Evolutionary conservation across 805 yeast species (phyloP).

Genomic region (Pichia phayaonensis): DNA sequence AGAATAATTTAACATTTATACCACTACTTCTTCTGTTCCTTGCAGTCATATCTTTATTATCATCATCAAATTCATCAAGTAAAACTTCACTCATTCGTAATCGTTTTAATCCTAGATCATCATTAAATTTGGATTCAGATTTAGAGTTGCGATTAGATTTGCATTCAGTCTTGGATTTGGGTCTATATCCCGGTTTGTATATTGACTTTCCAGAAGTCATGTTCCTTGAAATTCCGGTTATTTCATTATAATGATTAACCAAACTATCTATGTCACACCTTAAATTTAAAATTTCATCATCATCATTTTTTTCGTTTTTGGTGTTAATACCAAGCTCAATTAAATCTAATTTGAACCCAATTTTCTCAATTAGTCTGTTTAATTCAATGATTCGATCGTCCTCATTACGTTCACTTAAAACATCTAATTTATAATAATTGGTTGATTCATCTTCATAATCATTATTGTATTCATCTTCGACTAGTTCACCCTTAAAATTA

Average conservation of each 20-base stretch:
- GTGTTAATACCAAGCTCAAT: conserved; percentile 14
- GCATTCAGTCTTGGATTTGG: neutral
- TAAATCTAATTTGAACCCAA: conserved; percentile 16
- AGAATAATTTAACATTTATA: conserved; percentile 22
- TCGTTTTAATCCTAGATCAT: neutral
- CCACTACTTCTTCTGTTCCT: conserved; percentile 25
- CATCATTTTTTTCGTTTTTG: conserved; percentile 9
- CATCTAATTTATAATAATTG: conserved; percentile 6
- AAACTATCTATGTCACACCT: conserved; percentile 10
- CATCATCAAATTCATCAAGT: conserved; percentile 1
- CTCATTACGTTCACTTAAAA: conserved; percentile 18
- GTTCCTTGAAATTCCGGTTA: neutral
- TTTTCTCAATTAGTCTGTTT: conserved; percentile 12
- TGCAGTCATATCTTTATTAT: neutral
- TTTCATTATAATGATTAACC: conserved; percentile 8
- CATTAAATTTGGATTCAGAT: neutral
- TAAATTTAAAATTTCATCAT: conserved; percentile 5
- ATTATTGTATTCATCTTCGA: conserved; percentile 4
- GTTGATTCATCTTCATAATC: conserved; percentile 1
- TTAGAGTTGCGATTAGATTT: neutral
- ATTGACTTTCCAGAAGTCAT: neutral
- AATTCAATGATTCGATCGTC: conserved; percentile 16
- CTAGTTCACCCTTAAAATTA: neutral
- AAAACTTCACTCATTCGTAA: conserved; percentile 7
- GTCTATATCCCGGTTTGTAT: neutral